Evolutionary conservation across 2,329 filamentous ascomycete species (phyloP), one percentile per base, ranked within the genome.

Genomic region (Seiridium unicorne): DNA sequence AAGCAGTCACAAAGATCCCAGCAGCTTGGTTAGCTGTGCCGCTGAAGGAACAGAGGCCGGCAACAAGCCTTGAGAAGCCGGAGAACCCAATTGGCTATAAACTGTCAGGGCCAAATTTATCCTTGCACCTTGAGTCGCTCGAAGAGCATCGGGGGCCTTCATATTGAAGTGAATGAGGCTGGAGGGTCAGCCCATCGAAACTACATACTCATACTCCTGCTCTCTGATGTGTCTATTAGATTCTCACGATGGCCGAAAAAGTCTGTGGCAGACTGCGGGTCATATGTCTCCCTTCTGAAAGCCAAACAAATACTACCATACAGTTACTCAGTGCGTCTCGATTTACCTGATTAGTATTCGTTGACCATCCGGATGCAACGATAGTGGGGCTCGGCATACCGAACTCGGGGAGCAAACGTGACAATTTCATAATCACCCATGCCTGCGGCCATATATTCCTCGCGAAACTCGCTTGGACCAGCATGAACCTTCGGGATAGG

Each of bases 21-120:
- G 55, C 44, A 44, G 46, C 40, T 32, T 58, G 55, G 55, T 49
- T 58, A 9, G 31, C 55, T 49, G 35, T 51, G 51, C 51, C 32
- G 44, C 44, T 35, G 54, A 42, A 48, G 18, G 35, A 57, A 38
- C 40, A 46, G 11, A 7, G 46, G 26, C 46, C 42, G 55, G 54
- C 32, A 47, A 47, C 40, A 57, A n/a, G 51, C 34, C 32, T 35
- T n/a, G 49, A 51, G 36, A 13, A 7, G 38, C 38, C 38, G 7
- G 38, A 13, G 7, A 40, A 7, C 49, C 46, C 55, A 49, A 49
- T 51, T 51, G 55, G 55, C 31, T 5, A 32, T 13, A 10, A 31
- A 34, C 36, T 31, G 11, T 9, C 13, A 49, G 6, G 13, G 55
- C n/a, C 32, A 32, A 53, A n/a, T 7, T 13, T 11, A 55, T 55